phyloP scores from a whole-genome alignment of 2,329 filamentous ascomycete species.

The Aspergillus novofumigatus region DNA sequence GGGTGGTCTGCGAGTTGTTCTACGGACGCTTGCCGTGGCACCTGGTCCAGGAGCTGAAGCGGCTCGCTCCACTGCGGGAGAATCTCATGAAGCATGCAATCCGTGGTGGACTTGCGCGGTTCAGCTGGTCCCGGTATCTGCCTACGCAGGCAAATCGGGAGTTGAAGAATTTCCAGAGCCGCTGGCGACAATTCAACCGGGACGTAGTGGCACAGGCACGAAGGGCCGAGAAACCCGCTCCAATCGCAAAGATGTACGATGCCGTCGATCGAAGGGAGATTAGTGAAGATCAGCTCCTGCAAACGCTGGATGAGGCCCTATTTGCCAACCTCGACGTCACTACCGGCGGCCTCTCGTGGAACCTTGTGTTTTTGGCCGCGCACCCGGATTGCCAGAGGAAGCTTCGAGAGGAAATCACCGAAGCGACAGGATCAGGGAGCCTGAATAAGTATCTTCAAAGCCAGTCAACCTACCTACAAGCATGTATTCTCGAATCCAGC shows the following conservation, averaged over 20 bases:
- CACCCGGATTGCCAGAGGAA: slow-evolving; percentile 29
- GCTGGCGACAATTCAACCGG: slow-evolving; percentile 36
- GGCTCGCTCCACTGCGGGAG: too few species aligned
- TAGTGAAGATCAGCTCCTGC: slow-evolving; percentile 28
- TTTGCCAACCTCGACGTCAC: slow-evolving; percentile 49
- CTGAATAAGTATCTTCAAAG: slow-evolving; percentile 19
- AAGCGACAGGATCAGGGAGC: background rate
- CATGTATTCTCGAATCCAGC: slow-evolving; percentile 39
- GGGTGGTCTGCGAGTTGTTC: too few species aligned
- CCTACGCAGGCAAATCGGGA: too few species aligned
- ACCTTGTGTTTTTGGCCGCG: slow-evolving; percentile 40
- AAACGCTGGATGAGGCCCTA: slow-evolving; percentile 46
- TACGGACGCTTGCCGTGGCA: too few species aligned
- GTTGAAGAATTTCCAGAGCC: slow-evolving; percentile 19
- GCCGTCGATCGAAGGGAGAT: slow-evolving; percentile 18
- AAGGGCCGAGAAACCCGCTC: background rate
- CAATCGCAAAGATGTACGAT: slow-evolving; percentile 7
- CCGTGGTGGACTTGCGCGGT: too few species aligned
- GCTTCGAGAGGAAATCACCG: slow-evolving; percentile 14
- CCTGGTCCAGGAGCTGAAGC: too few species aligned
- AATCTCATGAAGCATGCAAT: too few species aligned
- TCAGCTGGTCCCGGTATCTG: too few species aligned
- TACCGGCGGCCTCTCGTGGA: slow-evolving; percentile 42
- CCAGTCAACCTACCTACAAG: slow-evolving; percentile 23
- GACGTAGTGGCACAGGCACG: slow-evolving; percentile 3